Conservation (phyloP, 1,284 basidiomycete species). For the Agaricales sp. region DNA sequence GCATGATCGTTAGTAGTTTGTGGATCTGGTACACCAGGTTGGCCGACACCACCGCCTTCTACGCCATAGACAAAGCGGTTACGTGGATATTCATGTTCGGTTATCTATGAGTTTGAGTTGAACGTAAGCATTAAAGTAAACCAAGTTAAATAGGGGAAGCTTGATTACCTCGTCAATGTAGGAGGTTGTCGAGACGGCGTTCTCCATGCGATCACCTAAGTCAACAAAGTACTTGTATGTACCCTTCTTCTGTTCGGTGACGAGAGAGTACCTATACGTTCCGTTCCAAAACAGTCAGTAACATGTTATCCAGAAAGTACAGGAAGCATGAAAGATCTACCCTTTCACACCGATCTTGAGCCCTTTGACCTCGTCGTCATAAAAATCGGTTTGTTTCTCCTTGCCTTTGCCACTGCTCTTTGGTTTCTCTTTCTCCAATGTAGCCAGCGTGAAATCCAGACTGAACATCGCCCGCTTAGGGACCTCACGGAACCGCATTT, state of each 20-base stretch:
- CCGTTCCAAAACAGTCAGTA: too few species aligned
- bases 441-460: constrained; percentile 71
- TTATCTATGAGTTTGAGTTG: not conserved
- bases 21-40: constrained; percentile 6
- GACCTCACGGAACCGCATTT: constrained; percentile 79
- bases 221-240: constrained; percentile 74
- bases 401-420: not conserved
- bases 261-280: constrained; percentile 67
- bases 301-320: too few species aligned
- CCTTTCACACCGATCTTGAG: constrained; percentile 89
- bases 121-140: not conserved
- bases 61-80: not conserved
- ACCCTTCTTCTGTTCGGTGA: constrained; percentile 80
- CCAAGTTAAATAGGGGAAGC: not conserved
- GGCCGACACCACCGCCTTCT: not conserved
- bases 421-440: not conserved
- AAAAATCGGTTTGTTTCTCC: not conserved
- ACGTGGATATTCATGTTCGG: not conserved
- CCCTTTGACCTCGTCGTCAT: constrained; percentile 28
- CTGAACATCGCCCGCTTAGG: constrained; percentile 85
- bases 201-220: constrained; percentile 67
- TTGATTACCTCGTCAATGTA: constrained; percentile 69
- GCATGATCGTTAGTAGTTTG: constrained; percentile 26
- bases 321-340: constrained; percentile 30
- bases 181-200: constrained; percentile 55